These are phyloP conservation scores for Thelonectria rubi DNA, from an alignment of 2,329 filamentous ascomycete genomes.

Conservation along the genomic window DNA sequence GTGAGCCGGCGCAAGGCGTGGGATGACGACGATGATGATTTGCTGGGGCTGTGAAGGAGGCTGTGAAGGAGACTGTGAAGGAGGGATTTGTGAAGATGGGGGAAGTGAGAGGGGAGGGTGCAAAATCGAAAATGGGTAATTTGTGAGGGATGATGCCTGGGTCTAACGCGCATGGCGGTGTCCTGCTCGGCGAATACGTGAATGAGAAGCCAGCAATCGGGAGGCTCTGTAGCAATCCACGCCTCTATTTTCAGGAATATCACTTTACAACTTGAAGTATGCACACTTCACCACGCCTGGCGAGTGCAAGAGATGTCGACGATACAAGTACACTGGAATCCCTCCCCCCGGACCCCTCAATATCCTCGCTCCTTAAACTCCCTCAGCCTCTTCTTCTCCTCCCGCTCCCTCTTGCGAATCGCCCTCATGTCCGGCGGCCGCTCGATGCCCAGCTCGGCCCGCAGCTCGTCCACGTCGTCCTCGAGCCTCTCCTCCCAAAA, in stretches of 20 bases:
- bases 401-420: slow-evolving; percentile 75
- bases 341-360: no score
- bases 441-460: slow-evolving; percentile 82
- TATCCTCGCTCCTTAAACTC: slow-evolving; percentile 44
- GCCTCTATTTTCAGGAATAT: background rate
- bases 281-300: background rate
- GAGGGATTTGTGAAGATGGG: background rate
- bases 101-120: background rate
- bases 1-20: slow-evolving; percentile 84
- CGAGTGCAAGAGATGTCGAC: background rate
- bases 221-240: no score
- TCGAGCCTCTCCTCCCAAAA: slow-evolving; percentile 97
- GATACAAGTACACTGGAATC: background rate
- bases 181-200: no score
- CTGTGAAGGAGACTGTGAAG: background rate
- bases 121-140: no score
- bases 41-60: slow-evolving; percentile 65
- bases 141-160: no score
- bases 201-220: no score
- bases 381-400: slow-evolving; percentile 73
- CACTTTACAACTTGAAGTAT: slow-evolving; percentile 25
- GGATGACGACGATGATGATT: slow-evolving; percentile 85
- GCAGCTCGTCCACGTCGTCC: slow-evolving; percentile 80
- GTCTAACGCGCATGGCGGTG: no score
- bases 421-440: slow-evolving; percentile 85